phyloP scores from a whole-genome alignment of 768 basidiomycete species.

The Naganishia kalamii region DNA sequence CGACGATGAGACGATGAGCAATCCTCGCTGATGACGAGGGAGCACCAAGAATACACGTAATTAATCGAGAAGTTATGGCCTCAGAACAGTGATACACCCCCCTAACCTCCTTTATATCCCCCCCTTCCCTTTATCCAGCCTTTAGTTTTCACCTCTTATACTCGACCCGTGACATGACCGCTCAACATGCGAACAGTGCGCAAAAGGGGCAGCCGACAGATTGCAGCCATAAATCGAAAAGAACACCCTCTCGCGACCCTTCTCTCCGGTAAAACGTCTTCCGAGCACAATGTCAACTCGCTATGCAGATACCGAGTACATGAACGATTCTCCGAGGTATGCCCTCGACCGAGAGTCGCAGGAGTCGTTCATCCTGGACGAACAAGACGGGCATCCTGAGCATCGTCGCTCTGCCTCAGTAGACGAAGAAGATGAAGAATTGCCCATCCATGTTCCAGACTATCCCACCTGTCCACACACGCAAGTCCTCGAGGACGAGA shows the following conservation, averaged over 20 bases:
- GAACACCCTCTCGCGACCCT: background rate
- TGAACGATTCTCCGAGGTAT: background rate
- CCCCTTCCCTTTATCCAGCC: background rate
- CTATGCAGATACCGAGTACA: background rate
- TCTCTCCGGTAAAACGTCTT: too few relatives aligned
- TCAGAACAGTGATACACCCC: background rate
- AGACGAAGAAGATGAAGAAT: background rate
- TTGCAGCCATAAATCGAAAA: background rate
- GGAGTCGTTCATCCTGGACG: background rate
- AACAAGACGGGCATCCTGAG: background rate
- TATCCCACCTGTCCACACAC: background rate
- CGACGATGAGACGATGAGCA: background rate
- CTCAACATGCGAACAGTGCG: too few relatives aligned
- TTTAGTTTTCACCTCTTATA: too few relatives aligned
- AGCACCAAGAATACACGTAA: background rate
- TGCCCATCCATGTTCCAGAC: background rate
- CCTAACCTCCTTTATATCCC: background rate
- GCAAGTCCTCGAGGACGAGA: background rate
- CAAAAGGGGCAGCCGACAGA: background rate
- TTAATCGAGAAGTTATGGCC: background rate
- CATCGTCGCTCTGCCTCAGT: background rate
- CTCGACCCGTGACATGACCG: conserved; percentile 6
- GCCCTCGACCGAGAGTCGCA: background rate
- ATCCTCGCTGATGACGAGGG: conserved; percentile 9
- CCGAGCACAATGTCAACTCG: background rate